Evolutionary conservation across 345 rosid genomes (phyloP).

Genomic region (Acer negundo): DNA sequence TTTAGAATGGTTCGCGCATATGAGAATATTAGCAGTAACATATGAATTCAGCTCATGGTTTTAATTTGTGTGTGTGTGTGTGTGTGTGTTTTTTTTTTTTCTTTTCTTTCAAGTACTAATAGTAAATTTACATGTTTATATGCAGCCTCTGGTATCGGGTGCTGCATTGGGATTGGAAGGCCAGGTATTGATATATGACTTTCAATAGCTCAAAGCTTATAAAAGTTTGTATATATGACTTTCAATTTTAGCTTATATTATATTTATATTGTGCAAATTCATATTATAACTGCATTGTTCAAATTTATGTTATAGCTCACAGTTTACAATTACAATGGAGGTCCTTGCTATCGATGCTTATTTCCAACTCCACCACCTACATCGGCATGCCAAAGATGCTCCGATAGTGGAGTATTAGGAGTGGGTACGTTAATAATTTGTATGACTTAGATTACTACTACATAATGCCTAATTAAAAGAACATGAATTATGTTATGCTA

Average conservation of each 20-base stretch:
- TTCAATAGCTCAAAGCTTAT: constrained; percentile 2
- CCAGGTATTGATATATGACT: constrained; percentile 59
- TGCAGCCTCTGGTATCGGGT: constrained; percentile 96
- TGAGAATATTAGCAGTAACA: background rate
- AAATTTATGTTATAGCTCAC: constrained; percentile 47
- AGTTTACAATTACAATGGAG: constrained; percentile 74
- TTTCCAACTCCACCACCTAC: constrained; percentile 85
- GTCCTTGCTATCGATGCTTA: constrained; percentile 86
- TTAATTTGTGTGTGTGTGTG: background rate
- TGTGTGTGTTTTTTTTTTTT: too few species aligned
- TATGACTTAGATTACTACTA: background rate
- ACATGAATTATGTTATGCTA: background rate
- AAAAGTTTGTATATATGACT: constrained; percentile 9
- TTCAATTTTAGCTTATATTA: constrained; percentile 6
- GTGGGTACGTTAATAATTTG: constrained; percentile 52
- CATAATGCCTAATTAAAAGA: background rate
- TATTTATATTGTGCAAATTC: constrained; percentile 2
- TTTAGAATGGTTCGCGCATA: background rate
- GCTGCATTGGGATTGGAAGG: constrained; percentile 98
- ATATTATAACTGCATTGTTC: background rate
- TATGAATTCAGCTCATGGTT: background rate
- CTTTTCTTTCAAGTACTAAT: background rate
- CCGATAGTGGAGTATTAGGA: constrained; percentile 90
- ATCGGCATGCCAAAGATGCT: constrained; percentile 83
- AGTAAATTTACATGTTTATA: constrained; percentile 17